A percentile compares a stretch with the other conserved stretches of the same genome.
Evolutionary conservation across 768 basidiomycete genomes (phyloP).

Genomic region (Dentipellis fragilis): DNA sequence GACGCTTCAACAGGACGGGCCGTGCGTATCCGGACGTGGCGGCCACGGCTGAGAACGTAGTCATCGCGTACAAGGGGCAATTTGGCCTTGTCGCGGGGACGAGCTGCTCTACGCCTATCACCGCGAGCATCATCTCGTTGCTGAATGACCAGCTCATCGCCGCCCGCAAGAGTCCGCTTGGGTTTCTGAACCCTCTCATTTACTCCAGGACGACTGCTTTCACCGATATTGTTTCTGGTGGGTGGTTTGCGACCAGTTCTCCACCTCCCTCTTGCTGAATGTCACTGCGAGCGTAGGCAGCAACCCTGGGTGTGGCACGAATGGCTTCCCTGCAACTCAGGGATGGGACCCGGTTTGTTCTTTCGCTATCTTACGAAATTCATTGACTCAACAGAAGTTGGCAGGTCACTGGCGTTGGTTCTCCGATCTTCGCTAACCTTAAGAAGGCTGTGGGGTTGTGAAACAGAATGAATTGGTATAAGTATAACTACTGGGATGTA

Average conservation of each 20-base stretch:
- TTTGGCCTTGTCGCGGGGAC: slow-evolving; percentile 20
- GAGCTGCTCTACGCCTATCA: slow-evolving; percentile 23
- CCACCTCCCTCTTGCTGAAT: background rate
- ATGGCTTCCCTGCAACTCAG: background rate
- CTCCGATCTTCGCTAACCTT: background rate
- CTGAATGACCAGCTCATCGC: slow-evolving; percentile 24
- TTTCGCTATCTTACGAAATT: background rate
- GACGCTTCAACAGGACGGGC: slow-evolving; percentile 25
- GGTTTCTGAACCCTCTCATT: slow-evolving; percentile 26
- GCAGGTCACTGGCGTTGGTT: background rate
- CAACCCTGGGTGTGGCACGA: background rate
- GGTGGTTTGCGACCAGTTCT: background rate
- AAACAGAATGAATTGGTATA: no score
- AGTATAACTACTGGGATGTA: no score
- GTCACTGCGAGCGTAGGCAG: background rate
- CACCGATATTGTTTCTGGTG: slow-evolving; percentile 24
- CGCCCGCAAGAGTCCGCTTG: slow-evolving; percentile 19
- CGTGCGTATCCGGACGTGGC: slow-evolving; percentile 41
- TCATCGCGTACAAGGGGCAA: slow-evolving; percentile 15
- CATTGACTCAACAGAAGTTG: background rate
- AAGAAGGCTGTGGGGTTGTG: background rate
- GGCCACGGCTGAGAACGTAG: slow-evolving; percentile 25
- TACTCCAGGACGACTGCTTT: slow-evolving; percentile 19
- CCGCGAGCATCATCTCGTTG: slow-evolving; percentile 24
- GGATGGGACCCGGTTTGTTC: background rate